Percentiles rank a stretch among this genome's conserved stretches.
Evolutionary conservation across 2,329 filamentous ascomycete species (phyloP).

Genomic region (Fusarium illudens): DNA sequence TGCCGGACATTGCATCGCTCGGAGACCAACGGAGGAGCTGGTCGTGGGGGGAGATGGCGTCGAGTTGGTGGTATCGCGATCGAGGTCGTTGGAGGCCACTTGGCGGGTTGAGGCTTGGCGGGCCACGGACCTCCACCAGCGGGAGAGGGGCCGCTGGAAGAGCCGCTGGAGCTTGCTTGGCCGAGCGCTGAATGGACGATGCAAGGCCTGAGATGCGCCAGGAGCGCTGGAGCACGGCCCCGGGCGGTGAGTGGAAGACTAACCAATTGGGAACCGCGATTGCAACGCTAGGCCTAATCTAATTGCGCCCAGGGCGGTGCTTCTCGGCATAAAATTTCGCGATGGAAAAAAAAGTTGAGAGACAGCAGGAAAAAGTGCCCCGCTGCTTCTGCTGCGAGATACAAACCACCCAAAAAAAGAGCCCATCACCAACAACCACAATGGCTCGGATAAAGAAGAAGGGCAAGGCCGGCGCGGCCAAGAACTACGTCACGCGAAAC

Average conservation of each 20-base stretch:
- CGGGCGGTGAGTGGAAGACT: slow-evolving; percentile 5
- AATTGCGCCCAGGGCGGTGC: slow-evolving; percentile 39
- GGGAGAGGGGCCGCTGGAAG: slow-evolving; percentile 36
- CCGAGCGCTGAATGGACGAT: slow-evolving; percentile 27
- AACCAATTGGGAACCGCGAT: slow-evolving; percentile 2
- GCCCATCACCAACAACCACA: slow-evolving; percentile 38
- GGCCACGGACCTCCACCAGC: slow-evolving; percentile 27
- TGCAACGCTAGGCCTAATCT: slow-evolving; percentile 17
- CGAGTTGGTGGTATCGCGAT: slow-evolving; percentile 30
- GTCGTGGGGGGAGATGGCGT: slow-evolving; percentile 26
- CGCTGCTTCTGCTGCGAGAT: slow-evolving; percentile 41
- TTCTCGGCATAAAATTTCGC: slow-evolving; percentile 47
- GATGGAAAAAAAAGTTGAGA: slow-evolving; percentile 46
- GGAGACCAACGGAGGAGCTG: slow-evolving; percentile 29
- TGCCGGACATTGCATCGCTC: slow-evolving; percentile 48
- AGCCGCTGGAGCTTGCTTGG: slow-evolving; percentile 26
- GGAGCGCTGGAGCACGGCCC: slow-evolving; percentile 7
- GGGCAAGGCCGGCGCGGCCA: slow-evolving; percentile 89
- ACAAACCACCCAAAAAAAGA: slow-evolving; percentile 30
- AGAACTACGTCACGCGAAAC: slow-evolving; percentile 97
- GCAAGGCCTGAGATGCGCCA: slow-evolving; percentile 24
- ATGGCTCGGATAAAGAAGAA: slow-evolving; percentile 91
- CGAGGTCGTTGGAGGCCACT: slow-evolving; percentile 40
- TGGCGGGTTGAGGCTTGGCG: slow-evolving; percentile 42
- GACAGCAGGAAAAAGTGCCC: slow-evolving; percentile 45